phyloP scores from a whole-genome alignment of 2,329 filamentous ascomycete species.

The Orbilia blumenaviensis region DNA sequence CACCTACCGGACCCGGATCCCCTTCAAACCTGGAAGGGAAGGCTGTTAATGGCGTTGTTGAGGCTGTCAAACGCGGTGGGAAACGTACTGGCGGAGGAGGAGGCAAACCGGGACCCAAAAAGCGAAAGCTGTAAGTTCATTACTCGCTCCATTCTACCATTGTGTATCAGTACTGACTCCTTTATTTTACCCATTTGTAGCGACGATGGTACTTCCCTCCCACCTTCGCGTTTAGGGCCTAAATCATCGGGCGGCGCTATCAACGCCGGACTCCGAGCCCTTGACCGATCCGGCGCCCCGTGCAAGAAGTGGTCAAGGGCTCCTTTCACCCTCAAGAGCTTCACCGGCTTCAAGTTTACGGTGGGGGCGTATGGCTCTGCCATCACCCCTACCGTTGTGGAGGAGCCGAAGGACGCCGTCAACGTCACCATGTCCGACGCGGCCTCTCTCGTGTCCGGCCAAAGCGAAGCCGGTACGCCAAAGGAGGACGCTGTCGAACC shows the following conservation, averaged over 20 bases:
- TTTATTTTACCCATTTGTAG: conserved; percentile 59
- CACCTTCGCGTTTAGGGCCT: conserved; percentile 82
- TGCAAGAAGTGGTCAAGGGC: conserved; percentile 69
- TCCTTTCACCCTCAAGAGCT: conserved; percentile 41
- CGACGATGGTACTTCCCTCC: conserved; percentile 63
- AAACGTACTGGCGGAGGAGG: conserved; percentile 68
- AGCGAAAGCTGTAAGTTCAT: conserved; percentile 82
- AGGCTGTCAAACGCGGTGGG: conserved; percentile 68
- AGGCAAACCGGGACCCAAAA: conserved; percentile 91
- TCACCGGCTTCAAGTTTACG: conserved; percentile 47
- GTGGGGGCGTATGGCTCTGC: conserved; percentile 32
- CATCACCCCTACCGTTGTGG: not conserved
- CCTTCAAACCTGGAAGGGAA: conserved; percentile 60
- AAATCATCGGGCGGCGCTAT: conserved; percentile 98
- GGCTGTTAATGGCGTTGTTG: conserved; percentile 68
- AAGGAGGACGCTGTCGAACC: conserved; percentile 29
- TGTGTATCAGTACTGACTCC: conserved; percentile 40
- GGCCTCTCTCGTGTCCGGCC: conserved; percentile 36
- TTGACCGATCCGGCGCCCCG: conserved; percentile 89
- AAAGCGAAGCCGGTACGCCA: conserved; percentile 41
- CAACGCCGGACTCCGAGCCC: conserved; percentile 91
- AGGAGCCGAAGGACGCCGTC: conserved; percentile 27
- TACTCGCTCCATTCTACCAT: not conserved
- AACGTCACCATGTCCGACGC: conserved; percentile 37
- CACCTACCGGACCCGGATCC: conserved; percentile 43